These are phyloP conservation scores for Wickerhamomyces rabaulensis DNA, from an alignment of 805 yeast species.

Conservation along the genomic window DNA sequence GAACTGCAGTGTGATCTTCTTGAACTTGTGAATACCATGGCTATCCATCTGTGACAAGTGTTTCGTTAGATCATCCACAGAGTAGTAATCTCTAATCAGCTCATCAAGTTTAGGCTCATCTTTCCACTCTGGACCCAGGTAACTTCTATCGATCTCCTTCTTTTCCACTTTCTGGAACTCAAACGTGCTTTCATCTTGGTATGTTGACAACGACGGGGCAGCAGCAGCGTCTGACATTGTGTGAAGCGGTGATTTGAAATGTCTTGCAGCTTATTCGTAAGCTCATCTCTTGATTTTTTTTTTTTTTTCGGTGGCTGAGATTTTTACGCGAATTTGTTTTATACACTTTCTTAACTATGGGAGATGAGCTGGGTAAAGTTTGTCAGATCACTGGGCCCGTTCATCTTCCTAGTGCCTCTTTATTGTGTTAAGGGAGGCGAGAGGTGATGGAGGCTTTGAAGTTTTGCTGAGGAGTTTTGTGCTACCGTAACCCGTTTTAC, in stretches of 20 bases:
- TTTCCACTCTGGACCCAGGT: conserved; percentile 24
- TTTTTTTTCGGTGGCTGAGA: too few relatives aligned
- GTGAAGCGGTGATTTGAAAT: neutral
- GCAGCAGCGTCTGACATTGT: neutral
- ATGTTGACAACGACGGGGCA: conserved; percentile 74
- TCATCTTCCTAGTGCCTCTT: too few relatives aligned
- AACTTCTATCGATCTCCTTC: conserved; percentile 20
- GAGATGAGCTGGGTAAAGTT: too few relatives aligned
- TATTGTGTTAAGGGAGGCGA: too few relatives aligned
- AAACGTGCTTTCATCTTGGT: conserved; percentile 58
- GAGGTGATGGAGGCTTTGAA: too few relatives aligned
- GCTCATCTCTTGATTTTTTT: neutral
- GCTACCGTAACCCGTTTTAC: too few relatives aligned
- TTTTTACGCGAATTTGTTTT: neutral
- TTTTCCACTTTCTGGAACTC: conserved; percentile 38
- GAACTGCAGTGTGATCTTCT: conserved; percentile 75
- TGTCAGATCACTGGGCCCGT: too few relatives aligned
- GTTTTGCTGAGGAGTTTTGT: too few relatives aligned
- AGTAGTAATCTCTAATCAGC: conserved; percentile 47
- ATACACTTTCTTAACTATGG: too few relatives aligned
- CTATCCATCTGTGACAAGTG: conserved; percentile 31
- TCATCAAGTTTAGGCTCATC: conserved; percentile 24
- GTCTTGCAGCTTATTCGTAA: neutral
- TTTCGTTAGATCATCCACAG: conserved; percentile 40
- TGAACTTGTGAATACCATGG: conserved; percentile 28